Evolutionary conservation across 192 early-diverging fungal genomes (phyloP), one percentile per base, ranked within the genome.

Genomic region (Coemansia sp.): DNA sequence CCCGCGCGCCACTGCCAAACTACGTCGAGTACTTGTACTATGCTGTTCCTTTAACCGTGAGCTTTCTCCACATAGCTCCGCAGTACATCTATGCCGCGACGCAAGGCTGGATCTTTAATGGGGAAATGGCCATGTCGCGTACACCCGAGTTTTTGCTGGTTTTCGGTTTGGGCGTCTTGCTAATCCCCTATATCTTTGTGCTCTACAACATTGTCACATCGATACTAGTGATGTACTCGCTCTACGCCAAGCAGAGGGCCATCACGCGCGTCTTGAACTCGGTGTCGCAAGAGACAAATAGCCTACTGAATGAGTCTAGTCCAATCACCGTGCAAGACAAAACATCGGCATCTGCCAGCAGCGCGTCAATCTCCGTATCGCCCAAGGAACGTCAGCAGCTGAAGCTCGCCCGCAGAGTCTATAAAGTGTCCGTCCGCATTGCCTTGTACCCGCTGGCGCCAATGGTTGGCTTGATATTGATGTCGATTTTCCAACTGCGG

Each of bases 11-110:
- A 8, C 40, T 77, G 14, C 74, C 74, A 9, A n/a, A 35, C 4
- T 77, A 77, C 42, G 50, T 59, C 13, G 69, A 77, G 59, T 67
- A 66, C 28, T 18, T 77, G 38, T 77, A 77, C 40, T 77, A 66
- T 28, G 45, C 51, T 3, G 62, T 72, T 16, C 66, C 76, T 13
- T 62, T 69, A 0, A 13, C 46, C 1, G 59, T 72, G 6, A 10
- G 58, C 3, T 1, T 59, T 5, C 33, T 72, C 0, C 76, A 77
- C 13, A 39, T 50, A 31, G 36, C 50, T 3, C 70, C 70, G 1
- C 63, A 72, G 50, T 38, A 48, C 37, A 63, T 66, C 23, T 60
- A 63, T 33, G 57, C 76, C 0, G 51, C 59, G 21, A 45, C 57
- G 11, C 14, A 72, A 0, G 66, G 63, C 3, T 50, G 23, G 21